Evolutionary conservation across 2,329 filamentous ascomycete genomes (phyloP), one percentile per base, ranked within the genome.

Genomic region (Pseudopithomyces chartarum): DNA sequence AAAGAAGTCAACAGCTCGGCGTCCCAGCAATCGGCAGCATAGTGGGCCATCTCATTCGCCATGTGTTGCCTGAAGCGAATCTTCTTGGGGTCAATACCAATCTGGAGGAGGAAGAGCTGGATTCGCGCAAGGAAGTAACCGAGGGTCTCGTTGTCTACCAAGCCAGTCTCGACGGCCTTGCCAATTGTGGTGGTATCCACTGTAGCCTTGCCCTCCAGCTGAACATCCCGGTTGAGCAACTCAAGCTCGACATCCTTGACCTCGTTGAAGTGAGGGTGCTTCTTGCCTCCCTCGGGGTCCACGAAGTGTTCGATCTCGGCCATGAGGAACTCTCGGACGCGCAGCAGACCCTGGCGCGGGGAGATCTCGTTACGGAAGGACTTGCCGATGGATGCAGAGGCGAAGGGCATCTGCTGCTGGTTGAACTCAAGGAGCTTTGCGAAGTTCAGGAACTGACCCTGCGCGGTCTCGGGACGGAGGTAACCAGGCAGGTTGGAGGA

Each of bases 301-400:
- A 99, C 95, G 73, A 91, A 99, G 78, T 99, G 95, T 81, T 99
- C 95, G 67, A 99, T 97, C 80, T 99, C 95, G 22, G 94, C 95
- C 95, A 99, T 98, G 68, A 97, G 80, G 80, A 99, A 98, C 77
- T 99, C 95, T 68, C 95, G 91, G 42, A 99, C 95, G 67, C 95
- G 90, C 56, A 99, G 81, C 39, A 99, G 87, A 79, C 95, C 95
- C 62, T 91, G 87, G 54, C 95, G 87, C 10, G 95, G 95, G 0
- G 95, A 97, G 67, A 99, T 97, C 75, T 99, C 95, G 76, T 99
- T 99, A 70, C 95, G 88, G 85, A 97, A 98, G 1, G 94, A 97
- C 80, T 97, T 97, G 78, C 95, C 95, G 74, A 99, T 96, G 38
- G 91, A 96, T 45, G 95, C 95, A 48, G 94, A 98, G 13, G 95